A percentile compares a stretch with the other conserved stretches of the same genome.
Conservation (phyloP, 2,329 filamentous ascomycete species). For the Tolypocladium nubicola region DNA sequence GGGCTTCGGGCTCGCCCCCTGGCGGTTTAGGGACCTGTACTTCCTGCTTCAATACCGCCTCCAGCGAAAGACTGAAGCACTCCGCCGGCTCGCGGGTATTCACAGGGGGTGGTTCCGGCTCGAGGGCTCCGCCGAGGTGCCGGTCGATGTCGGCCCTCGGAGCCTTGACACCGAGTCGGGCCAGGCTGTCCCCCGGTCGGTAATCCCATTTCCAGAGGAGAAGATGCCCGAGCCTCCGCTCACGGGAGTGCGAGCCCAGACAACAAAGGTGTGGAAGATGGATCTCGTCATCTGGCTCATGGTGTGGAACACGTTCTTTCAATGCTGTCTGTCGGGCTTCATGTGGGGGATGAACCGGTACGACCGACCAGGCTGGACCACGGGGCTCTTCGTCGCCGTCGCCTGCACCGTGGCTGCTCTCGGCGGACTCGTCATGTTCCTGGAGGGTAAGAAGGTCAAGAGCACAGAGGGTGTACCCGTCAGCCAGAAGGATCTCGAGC, state of each 20-base stretch:
- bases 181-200: constrained; percentile 21
- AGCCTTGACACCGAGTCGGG: constrained; percentile 32
- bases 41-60: constrained; percentile 58
- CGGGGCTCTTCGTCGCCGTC: constrained; percentile 66
- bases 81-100: constrained; percentile 62
- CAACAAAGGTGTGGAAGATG: constrained; percentile 63
- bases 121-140: constrained; percentile 50
- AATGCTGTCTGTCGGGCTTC: constrained; percentile 60
- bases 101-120: constrained; percentile 69
- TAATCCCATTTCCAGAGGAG: constrained; percentile 51
- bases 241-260: constrained; percentile 59
- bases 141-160: constrained; percentile 39
- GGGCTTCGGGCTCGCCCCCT: constrained; percentile 73
- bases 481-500: constrained; percentile 41
- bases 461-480: constrained; percentile 59
- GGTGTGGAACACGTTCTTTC: constrained; percentile 68
- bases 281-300: constrained; percentile 73
- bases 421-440: constrained; percentile 59
- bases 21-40: constrained; percentile 73
- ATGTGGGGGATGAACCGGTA: constrained; percentile 77
- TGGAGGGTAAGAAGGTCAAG: constrained; percentile 64
- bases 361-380: constrained; percentile 67
- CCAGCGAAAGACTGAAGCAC: constrained; percentile 37
- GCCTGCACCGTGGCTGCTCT: constrained; percentile 59
- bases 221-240: constrained; percentile 57